Base-by-base conservation (phyloP, 2,329 filamentous ascomycete genomes). In the Gnomoniopsis sp. region DNA sequence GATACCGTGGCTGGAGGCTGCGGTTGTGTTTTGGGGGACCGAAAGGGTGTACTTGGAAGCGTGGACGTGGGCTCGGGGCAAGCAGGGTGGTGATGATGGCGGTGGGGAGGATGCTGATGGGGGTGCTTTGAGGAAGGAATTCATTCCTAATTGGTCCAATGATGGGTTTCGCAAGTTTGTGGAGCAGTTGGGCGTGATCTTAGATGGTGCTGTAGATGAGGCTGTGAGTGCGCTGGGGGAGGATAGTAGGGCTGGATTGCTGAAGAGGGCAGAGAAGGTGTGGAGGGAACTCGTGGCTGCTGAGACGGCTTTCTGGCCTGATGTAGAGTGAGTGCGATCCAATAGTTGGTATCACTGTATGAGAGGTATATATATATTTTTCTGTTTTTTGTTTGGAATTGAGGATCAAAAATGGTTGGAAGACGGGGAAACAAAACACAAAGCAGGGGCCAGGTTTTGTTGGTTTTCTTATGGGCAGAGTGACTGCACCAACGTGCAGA, bases 11-110 rank as follows among this genome's bases (percentile, higher is more conserved):
- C 73, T 92, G 2, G 88, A 91, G 68, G 88, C 86, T 6, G 77
- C 90, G 62, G 81, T 90, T 2, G 79, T 90, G n/a, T 81, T 92
- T 23, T 93, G 88, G 86, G 86, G 85, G n/a, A 91, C 87, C 1
- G 89, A 93, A 72, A 84, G 78, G 49, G 81, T 79, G 60, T 88
- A 88, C 67, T 68, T 87, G 19, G 76, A 81, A 43, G 79, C 85
- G 14, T 88, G 86, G 86, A 76, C 74, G 11, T 81, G 77, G 69
- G 79, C 80, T 3, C 75, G 70, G 62, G 63, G 68, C 4, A 72
- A 79, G 64, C 68, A 74, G 19, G 63, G 66, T 1, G 62, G 62
- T 17, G 62, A 53, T 1, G 26, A 46, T 1, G 57, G 44, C 12
- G 62, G 64, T 22, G 62, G 57, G 26, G 66, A 69, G n/a, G 86